phyloP scores from a whole-genome alignment of 371 early-diverging fungal species.

The Nosema muscidifuracis region DNA sequence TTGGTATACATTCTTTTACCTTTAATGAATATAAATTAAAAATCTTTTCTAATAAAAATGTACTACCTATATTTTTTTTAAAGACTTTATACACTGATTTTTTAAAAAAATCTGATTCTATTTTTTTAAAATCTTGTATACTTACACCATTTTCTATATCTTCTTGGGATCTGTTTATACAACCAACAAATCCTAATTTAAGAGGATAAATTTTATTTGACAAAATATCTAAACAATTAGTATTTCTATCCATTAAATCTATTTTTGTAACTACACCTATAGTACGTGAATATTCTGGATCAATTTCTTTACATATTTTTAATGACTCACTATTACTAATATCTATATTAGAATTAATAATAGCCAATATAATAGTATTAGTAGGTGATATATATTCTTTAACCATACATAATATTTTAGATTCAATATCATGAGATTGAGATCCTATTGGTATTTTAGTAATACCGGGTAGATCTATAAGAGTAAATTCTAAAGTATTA shows the following conservation, averaged over 20 bases:
- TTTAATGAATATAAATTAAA: constrained; percentile 22
- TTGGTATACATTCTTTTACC: constrained; percentile 15
- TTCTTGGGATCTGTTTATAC: constrained; percentile 79
- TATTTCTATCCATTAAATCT: constrained; percentile 85
- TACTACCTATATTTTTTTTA: constrained; percentile 20
- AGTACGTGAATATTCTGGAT: constrained; percentile 82
- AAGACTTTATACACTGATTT: constrained; percentile 8
- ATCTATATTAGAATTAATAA: constrained; percentile 92
- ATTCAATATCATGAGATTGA: constrained; percentile 81
- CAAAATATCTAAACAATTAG: constrained; percentile 64
- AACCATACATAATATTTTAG: constrained; percentile 80
- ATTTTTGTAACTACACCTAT: constrained; percentile 96
- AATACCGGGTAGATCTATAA: constrained; percentile 89
- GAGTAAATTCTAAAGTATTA: constrained; percentile 82
- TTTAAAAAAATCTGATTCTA: constrained; percentile 42
- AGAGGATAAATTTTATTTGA: constrained; percentile 80
- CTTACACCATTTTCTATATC: constrained; percentile 52
- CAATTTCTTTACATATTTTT: constrained; percentile 79
- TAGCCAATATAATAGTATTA: constrained; percentile 83
- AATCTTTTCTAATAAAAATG: constrained; percentile 12
- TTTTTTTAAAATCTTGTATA: constrained; percentile 17
- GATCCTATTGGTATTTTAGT: constrained; percentile 74
- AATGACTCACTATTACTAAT: constrained; percentile 93
- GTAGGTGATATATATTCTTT: constrained; percentile 79
- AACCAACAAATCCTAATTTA: constrained; percentile 88